These are phyloP conservation scores for Hemileccinum rubropunctum DNA, from an alignment of 768 basidiomycete genomes.

Conservation along the genomic window DNA sequence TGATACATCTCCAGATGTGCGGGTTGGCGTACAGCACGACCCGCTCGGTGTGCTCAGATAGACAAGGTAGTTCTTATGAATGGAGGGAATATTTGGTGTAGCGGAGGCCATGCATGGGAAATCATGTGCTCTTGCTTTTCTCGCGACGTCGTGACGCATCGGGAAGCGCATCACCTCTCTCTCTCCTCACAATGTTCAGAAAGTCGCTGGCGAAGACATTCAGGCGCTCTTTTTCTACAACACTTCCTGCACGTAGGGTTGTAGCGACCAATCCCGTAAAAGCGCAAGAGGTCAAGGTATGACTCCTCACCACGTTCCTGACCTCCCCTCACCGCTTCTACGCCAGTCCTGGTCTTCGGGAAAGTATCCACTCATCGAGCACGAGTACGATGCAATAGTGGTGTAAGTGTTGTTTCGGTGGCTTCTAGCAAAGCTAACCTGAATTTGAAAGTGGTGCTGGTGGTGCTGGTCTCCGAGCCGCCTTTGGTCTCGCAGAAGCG, in stretches of 20 bases:
- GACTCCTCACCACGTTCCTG: constrained; percentile 7
- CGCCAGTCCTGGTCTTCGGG: constrained; percentile 72
- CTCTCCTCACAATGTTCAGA: constrained; percentile 53
- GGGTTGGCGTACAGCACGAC: constrained; percentile 25
- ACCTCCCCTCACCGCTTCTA: constrained; percentile 3
- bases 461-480: constrained; percentile 96
- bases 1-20: constrained; percentile 9
- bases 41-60: constrained; percentile 31
- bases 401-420: constrained; percentile 63
- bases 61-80: neutral
- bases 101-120: constrained; percentile 15
- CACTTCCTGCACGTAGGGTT: constrained; percentile 56
- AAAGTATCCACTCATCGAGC: constrained; percentile 96
- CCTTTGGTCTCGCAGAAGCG: constrained; percentile 97
- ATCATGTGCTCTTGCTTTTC: constrained; percentile 15
- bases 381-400: constrained; percentile 98
- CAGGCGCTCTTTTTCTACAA: constrained; percentile 63
- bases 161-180: constrained; percentile 2
- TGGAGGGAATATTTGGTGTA: neutral
- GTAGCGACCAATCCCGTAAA: constrained; percentile 72
- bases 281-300: constrained; percentile 80
- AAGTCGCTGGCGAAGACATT: constrained; percentile 48
- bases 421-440: constrained; percentile 12
- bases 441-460: constrained; percentile 78
- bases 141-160: constrained; percentile 14